These are phyloP conservation scores for Deuterostichococcus epilithicus DNA, from an alignment of 139 green algal genomes.

Conservation along the genomic window DNA sequence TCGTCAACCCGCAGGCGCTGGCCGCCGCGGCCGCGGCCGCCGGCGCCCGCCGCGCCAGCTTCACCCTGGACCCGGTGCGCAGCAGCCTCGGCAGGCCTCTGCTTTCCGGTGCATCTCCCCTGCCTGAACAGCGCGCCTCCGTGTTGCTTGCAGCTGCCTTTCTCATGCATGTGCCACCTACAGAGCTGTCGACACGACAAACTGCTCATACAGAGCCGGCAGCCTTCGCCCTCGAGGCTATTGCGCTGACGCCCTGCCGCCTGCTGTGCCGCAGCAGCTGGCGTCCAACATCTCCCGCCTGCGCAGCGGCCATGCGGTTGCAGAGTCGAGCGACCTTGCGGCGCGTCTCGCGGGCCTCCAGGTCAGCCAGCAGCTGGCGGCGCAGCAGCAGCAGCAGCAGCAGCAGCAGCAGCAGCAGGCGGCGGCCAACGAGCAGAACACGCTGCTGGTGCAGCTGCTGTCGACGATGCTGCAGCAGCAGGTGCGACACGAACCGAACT, in stretches of 20 bases:
- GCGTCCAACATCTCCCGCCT: background rate
- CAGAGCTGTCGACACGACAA: no score
- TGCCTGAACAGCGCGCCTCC: background rate
- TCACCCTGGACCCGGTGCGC: background rate
- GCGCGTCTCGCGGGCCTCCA: background rate
- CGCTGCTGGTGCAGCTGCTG: background rate
- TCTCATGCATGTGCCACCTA: no score
- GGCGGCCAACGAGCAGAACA: background rate
- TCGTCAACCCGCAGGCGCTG: slow-evolving; percentile 45
- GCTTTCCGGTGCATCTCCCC: background rate
- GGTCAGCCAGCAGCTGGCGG: background rate
- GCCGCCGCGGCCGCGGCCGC: slow-evolving; percentile 26
- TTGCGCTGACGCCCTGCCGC: no score
- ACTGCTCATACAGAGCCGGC: no score
- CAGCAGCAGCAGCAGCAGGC: background rate
- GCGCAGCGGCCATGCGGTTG: background rate
- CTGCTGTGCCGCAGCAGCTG: background rate
- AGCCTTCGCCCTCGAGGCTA: no score
- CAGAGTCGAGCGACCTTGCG: background rate
- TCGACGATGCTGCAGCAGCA: background rate
- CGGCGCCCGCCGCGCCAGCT: slow-evolving; percentile 3
- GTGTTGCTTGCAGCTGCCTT: no score
- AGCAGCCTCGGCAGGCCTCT: no score
- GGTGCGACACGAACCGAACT: no score
- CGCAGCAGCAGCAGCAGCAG: background rate